phyloP scores from a whole-genome alignment of 768 basidiomycete genomes.

The Tremella mesenterica region DNA sequence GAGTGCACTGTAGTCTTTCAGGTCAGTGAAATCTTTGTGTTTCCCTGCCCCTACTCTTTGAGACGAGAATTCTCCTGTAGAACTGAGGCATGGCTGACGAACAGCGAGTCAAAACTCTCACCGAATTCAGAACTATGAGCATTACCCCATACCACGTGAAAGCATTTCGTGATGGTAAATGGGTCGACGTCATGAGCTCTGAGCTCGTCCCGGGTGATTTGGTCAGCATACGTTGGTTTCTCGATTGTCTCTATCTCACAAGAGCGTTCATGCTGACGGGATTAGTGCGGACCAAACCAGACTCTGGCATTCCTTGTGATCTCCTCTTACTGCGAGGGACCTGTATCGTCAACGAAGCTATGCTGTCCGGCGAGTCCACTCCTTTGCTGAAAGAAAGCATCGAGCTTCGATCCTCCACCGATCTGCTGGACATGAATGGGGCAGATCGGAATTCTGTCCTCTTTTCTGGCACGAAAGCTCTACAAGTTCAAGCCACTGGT shows the following conservation, averaged over 20 bases:
- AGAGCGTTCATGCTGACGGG: not conserved
- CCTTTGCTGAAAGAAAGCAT: slow-evolving; percentile 93
- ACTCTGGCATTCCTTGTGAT: slow-evolving; percentile 87
- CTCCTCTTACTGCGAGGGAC: slow-evolving; percentile 85
- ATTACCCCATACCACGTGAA: slow-evolving; percentile 81
- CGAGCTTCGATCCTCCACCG: slow-evolving; percentile 64
- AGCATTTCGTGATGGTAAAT: slow-evolving; percentile 66
- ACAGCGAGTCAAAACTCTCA: slow-evolving; percentile 86
- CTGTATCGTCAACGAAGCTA: slow-evolving; percentile 96
- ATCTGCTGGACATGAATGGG: slow-evolving; percentile 74
- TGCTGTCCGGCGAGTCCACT: slow-evolving; percentile 97
- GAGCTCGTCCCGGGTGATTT: slow-evolving; percentile 85
- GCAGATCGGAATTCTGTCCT: slow-evolving; percentile 78
- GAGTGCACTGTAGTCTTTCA: slow-evolving; percentile 99
- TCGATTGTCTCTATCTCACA: not conserved
- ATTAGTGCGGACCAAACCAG: slow-evolving; percentile 51
- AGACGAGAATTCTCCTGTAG: not conserved
- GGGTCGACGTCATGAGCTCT: slow-evolving; percentile 73
- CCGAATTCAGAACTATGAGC: slow-evolving; percentile 95
- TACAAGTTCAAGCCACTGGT: slow-evolving; percentile 62
- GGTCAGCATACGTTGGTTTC: slow-evolving; percentile 62
- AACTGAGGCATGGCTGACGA: slow-evolving; percentile 1
- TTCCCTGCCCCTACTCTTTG: not conserved
- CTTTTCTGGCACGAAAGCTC: slow-evolving; percentile 93
- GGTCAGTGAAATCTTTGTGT: slow-evolving; percentile 59